Evolutionary conservation across 345 rosid genomes (phyloP), one percentile per base, ranked within the genome.

Genomic region (Psidium friedrichsthalianum): DNA sequence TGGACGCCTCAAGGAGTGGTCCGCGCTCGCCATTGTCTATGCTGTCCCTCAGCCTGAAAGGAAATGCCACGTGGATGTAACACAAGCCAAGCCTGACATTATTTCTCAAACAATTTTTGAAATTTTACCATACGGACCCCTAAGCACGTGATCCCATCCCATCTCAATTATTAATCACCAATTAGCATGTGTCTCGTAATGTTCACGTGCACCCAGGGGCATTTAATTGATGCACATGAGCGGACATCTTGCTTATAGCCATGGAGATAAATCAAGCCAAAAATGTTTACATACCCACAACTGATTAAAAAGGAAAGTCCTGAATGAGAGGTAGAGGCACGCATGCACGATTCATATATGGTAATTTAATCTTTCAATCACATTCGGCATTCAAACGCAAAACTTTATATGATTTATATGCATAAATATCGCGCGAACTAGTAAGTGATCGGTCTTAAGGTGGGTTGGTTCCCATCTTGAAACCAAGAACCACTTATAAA

Each of bases 1-100:
- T 5, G 86, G 64, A 74, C 80, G 29, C 47, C 20, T n/a, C 24
- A 74, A 85, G 56, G 86, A 85, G 78, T 24, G 86, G 83, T 36
- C 69, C 16, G 8, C 7, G 20, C 29, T 27, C 56, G 0, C 84
- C 27, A 58, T 40, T 6, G 21, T 59, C 49, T 42, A n/a, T 83
- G 51, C 3, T 5, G n/a, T 29, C 24, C 84, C n/a, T 22, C 55
- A 42, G 57, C 47, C 78, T 32, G 11, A 16, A 32, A 18, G 85
- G 29, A 27, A 10, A 1, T 20, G 61, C 29, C 86, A 69, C 86
- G 82, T 51, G 82, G 82, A 69, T 11, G 22, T 32, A 8, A 64
- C 44, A 2, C 4, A 11, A 69, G 78, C 36, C 4, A 11, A 69
- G 78, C 78, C 78, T 69, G 9, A 32, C 47, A 2, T 16, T 32